Conservation (phyloP, 1,284 basidiomycete genomes). For the Hortiboletus rubellus region DNA sequence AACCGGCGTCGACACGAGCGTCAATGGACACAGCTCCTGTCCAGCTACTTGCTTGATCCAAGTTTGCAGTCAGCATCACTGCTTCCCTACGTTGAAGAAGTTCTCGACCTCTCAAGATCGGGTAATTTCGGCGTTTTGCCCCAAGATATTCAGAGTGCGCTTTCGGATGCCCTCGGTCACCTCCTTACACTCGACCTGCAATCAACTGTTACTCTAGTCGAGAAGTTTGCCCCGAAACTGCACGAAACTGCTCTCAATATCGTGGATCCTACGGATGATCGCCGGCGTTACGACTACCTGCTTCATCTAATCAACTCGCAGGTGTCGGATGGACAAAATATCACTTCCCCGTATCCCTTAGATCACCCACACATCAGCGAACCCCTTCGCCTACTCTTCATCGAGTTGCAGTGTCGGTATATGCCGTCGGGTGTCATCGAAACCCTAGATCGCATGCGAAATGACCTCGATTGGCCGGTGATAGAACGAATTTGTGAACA, state of each 20-base stretch:
- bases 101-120: constrained; percentile 50
- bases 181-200: constrained; percentile 64
- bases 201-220: constrained; percentile 74
- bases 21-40: constrained; percentile 74
- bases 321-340: constrained; percentile 46
- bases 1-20: constrained; percentile 75
- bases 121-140: constrained; percentile 47
- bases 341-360: constrained; percentile 19
- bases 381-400: constrained; percentile 60
- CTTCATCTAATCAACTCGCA: constrained; percentile 65
- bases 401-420: constrained; percentile 72
- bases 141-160: constrained; percentile 49
- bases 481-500: constrained; percentile 68
- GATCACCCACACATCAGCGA: constrained; percentile 43
- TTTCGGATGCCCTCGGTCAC: constrained; percentile 60
- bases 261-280: constrained; percentile 46
- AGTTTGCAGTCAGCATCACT: constrained; percentile 61
- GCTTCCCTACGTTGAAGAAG: constrained; percentile 64
- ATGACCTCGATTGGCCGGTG: constrained; percentile 55
- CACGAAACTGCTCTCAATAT: constrained; percentile 60
- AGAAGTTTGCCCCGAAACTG: constrained; percentile 62
- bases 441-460: constrained; percentile 57
- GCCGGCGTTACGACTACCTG: constrained; percentile 77
- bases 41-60: constrained; percentile 76
- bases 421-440: constrained; percentile 68